These are phyloP conservation scores for Arthrinium phaeospermum DNA, from an alignment of 2,329 filamentous ascomycete species.

Conservation along the genomic window DNA sequence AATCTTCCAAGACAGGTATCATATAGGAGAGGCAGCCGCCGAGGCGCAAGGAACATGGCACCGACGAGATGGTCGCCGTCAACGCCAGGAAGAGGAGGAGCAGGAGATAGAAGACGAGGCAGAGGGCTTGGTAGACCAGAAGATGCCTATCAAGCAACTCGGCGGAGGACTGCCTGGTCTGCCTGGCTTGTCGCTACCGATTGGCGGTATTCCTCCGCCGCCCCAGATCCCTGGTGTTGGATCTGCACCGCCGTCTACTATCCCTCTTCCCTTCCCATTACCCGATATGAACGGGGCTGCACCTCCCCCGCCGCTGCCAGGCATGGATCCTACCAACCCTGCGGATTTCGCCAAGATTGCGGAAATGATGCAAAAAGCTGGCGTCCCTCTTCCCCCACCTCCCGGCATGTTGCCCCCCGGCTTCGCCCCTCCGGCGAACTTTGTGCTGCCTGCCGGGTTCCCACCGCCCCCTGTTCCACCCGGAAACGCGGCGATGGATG, in stretches of 20 bases:
- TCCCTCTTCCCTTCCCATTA: constrained; percentile 59
- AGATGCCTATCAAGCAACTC: constrained; percentile 69
- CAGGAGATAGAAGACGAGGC: constrained; percentile 92
- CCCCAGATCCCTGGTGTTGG: constrained; percentile 41
- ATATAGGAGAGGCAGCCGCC: constrained; percentile 91
- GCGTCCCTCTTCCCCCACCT: constrained; percentile 64
- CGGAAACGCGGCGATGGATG: constrained; percentile 32
- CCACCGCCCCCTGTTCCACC: constrained; percentile 45
- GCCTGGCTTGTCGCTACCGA: constrained; percentile 51
- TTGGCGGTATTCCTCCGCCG: constrained; percentile 40
- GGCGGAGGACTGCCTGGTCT: constrained; percentile 63
- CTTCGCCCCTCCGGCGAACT: constrained; percentile 52
- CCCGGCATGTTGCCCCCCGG: constrained; percentile 55
- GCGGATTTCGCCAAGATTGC: constrained; percentile 66
- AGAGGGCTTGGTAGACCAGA: constrained; percentile 91
- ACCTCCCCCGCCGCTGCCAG: constrained; percentile 52
- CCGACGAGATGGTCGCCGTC: constrained; percentile 75
- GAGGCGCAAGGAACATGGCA: constrained; percentile 97
- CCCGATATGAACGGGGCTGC: constrained; percentile 49
- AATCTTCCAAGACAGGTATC: constrained; percentile 87
- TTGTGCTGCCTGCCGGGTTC: constrained; percentile 49
- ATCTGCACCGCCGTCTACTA: constrained; percentile 33
- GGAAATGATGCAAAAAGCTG: constrained; percentile 70
- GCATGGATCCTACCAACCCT: constrained; percentile 64
- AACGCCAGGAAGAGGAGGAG: constrained; percentile 90